A percentile compares a stretch with the other conserved stretches of the same genome.
Conservation (phyloP, 768 basidiomycete species). For the Cyclocybe aegerita region DNA sequence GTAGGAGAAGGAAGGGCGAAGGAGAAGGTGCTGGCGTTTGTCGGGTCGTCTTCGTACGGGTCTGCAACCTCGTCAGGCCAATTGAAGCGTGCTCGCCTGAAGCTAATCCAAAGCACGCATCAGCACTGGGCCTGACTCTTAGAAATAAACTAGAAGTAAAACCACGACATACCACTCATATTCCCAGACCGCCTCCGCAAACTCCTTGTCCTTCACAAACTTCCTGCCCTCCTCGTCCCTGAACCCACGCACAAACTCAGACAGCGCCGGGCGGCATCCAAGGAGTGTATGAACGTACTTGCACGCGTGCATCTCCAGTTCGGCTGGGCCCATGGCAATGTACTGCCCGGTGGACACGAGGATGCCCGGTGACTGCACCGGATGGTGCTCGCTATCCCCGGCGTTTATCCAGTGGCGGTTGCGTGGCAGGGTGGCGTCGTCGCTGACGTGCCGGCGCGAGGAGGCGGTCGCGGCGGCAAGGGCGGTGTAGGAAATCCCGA, state of each 20-base stretch:
- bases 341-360: slow-evolving; percentile 60
- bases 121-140: slow-evolving; percentile 5
- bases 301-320: slow-evolving; percentile 76
- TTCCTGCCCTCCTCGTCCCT: slow-evolving; percentile 35
- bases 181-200: slow-evolving; percentile 47
- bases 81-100: slow-evolving; percentile 65
- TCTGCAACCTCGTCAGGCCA: slow-evolving; percentile 51
- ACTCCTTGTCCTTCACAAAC: slow-evolving; percentile 33
- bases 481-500: slow-evolving; percentile 37
- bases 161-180: slow-evolving; percentile 52
- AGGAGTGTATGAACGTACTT: slow-evolving; percentile 66
- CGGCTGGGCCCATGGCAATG: slow-evolving; percentile 53
- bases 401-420: background rate
- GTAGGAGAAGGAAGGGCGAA: background rate
- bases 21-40: background rate
- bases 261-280: slow-evolving; percentile 58
- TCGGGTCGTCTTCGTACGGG: slow-evolving; percentile 18
- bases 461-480: slow-evolving; percentile 29
- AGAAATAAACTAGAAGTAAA: slow-evolving; percentile 5
- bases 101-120: slow-evolving; percentile 37
- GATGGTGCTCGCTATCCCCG: slow-evolving; percentile 8
- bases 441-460: slow-evolving; percentile 16
- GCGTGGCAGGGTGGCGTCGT: too few species aligned
- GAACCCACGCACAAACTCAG: slow-evolving; percentile 42
- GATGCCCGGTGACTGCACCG: slow-evolving; percentile 61